Base-by-base conservation (phyloP, 208 protist species). In the Acanthamoeba healyi region DNA sequence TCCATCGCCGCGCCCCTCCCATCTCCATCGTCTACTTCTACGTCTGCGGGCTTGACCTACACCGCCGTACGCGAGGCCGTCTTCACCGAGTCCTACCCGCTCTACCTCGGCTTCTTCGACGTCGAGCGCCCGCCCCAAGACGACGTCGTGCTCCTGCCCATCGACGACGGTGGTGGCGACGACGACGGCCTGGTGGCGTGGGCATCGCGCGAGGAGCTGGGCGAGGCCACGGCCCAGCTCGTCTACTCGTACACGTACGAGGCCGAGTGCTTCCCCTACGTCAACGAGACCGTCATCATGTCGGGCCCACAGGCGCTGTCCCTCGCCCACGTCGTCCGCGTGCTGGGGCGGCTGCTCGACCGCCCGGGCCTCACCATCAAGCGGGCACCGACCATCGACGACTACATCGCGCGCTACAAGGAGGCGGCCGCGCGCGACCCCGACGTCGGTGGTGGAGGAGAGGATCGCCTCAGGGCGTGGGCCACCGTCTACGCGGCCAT, bases 31-130 rank as follows among this genome's bases (percentile, higher is more conserved):
- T n/a, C n/a, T n/a, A n/a, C n/a, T n/a, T n/a, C n/a, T n/a, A n/a
- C n/a, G n/a, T n/a, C n/a, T n/a, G n/a, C n/a, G n/a, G 51, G 51
- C 19, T 0, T 82, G 9, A 44, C 32, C 44, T 82, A 44, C 32
- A 82, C 72, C 24, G 19, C 34, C 44, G 9, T 82, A 2, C 72
- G 72, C 26, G 32, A 82, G 72, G 72, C 34, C 32, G 4, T 82
- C 44, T 82, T 24, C 72, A 49, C 72, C 6, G 72, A 82, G 44
- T 49, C 72, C 34, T 82, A 82, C 72, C 34, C 72, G 1, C 44
- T 82, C 40, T 82, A 82, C 72, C 46, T 82, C 5, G 72, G 72
- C 44, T 82, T 82, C 34, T 82, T 82, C 26, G 34, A 82, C 29
- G 34, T 34, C 32, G 38, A 44, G 26, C 38, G 22, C 32, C 72